These are phyloP conservation scores for Colletotrichum euphorbiae DNA, from an alignment of 2,329 filamentous ascomycete species.

Conservation along the genomic window DNA sequence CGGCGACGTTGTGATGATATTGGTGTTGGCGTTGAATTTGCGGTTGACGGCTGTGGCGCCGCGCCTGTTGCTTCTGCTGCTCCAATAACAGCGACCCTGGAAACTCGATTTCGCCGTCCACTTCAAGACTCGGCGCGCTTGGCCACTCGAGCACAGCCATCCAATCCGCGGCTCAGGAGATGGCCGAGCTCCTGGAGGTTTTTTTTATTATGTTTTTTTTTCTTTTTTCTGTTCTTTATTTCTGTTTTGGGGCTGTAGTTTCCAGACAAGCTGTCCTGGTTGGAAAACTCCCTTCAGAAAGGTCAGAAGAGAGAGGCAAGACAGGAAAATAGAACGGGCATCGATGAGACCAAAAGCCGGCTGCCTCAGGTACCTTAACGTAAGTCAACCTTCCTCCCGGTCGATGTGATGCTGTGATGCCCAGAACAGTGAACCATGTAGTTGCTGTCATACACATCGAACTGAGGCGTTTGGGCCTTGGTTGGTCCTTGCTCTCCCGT, in stretches of 20 bases:
- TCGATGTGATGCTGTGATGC: not conserved
- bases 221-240: too few relatives aligned
- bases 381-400: not conserved
- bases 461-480: not conserved
- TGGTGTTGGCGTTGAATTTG: not conserved
- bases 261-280: too few relatives aligned
- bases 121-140: slow-evolving; percentile 13
- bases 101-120: not conserved
- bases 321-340: not conserved
- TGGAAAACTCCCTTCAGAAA: too few relatives aligned
- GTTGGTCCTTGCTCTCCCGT: not conserved
- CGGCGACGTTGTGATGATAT: too few relatives aligned
- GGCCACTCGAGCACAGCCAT: slow-evolving; percentile 21
- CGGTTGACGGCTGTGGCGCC: not conserved
- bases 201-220: too few relatives aligned
- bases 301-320: not conserved
- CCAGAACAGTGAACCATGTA: slow-evolving; percentile 1
- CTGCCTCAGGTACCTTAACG: not conserved
- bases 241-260: too few relatives aligned
- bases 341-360: not conserved
- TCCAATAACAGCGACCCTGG: not conserved
- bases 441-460: not conserved
- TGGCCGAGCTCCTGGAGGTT: not conserved
- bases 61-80: not conserved
- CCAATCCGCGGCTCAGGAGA: not conserved